Percentiles rank a stretch among this genome's conserved stretches.
Evolutionary conservation across 108 stramenopile species (phyloP).

Genomic region (Stephanodiscus minutulus): DNA sequence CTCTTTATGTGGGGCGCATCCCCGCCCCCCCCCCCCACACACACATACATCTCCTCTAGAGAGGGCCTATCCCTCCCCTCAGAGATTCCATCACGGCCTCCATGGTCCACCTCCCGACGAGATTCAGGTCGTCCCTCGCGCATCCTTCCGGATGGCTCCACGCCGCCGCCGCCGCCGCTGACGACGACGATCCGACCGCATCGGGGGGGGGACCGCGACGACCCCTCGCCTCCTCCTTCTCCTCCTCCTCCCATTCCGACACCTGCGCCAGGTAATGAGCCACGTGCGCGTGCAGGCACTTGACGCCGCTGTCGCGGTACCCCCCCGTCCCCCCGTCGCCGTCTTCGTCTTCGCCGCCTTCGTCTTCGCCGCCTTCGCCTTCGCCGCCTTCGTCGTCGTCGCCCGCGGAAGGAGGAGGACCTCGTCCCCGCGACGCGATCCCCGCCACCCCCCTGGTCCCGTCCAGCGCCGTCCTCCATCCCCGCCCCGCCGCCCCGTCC

Average conservation of each 20-base stretch:
- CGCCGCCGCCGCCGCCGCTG: neutral
- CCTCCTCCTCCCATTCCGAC: slow-evolving; percentile 48
- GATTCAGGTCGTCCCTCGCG: slow-evolving; percentile 55
- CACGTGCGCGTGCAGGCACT: slow-evolving; percentile 85
- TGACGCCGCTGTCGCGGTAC: slow-evolving; percentile 52
- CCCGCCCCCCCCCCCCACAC: too few species aligned
- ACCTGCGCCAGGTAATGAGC: slow-evolving; percentile 76
- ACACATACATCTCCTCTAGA: too few species aligned
- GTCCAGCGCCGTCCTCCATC: slow-evolving; percentile 55
- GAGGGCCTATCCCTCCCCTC: neutral
- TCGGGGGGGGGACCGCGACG: too few species aligned
- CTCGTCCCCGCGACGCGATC: slow-evolving; percentile 43
- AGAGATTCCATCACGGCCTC: slow-evolving; percentile 41
- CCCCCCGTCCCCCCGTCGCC: neutral
- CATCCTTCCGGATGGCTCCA: slow-evolving; percentile 19
- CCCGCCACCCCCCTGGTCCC: slow-evolving; percentile 75
- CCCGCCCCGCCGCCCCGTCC: slow-evolving; percentile 35
- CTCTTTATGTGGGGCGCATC: too few species aligned
- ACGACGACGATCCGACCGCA: neutral
- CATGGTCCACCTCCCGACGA: slow-evolving; percentile 81
- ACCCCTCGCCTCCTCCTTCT: slow-evolving; percentile 56
- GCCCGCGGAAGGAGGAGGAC: neutral
- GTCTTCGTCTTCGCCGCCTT: neutral
- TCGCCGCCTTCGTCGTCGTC: neutral
- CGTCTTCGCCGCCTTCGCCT: neutral